Evolutionary conservation across 139 green algal genomes (phyloP).

Genomic region (Micractinium conductrix): DNA sequence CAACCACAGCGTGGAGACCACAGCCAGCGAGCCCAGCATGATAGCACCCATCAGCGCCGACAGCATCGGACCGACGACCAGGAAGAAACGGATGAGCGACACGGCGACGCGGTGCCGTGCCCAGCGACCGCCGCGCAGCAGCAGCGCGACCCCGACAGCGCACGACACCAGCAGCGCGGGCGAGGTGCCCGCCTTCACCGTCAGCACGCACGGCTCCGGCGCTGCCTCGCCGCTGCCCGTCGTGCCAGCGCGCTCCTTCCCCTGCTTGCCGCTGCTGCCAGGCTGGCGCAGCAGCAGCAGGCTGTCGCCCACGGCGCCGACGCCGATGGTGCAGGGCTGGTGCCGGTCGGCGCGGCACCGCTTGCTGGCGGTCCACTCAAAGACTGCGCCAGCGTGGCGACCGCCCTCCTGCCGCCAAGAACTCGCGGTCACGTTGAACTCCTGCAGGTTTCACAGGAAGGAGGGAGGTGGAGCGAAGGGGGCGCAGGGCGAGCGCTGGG

Average conservation of each 20-base stretch:
- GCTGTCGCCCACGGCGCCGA: neutral
- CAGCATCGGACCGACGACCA: neutral
- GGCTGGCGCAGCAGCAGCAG: neutral
- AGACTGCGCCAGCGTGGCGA: neutral
- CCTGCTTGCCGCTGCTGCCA: neutral
- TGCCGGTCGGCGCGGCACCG: neutral
- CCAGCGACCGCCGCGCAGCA: neutral
- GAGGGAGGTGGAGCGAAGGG: neutral
- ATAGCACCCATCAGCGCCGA: neutral
- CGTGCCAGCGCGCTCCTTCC: no score
- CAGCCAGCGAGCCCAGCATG: neutral
- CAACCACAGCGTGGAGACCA: neutral
- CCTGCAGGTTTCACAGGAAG: neutral
- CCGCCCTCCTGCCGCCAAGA: neutral
- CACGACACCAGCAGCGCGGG: neutral
- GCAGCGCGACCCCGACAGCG: neutral
- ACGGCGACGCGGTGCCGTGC: neutral
- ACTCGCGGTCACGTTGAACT: neutral
- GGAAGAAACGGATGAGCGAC: neutral
- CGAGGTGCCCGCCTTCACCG: neutral
- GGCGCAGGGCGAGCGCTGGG: neutral
- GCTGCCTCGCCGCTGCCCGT: no score
- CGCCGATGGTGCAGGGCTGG: neutral
- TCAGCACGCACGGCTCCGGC: neutral
- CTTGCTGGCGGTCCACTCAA: neutral